Percentiles rank a stretch among this genome's conserved stretches.
phyloP scores from a whole-genome alignment of 192 early-diverging fungal genomes.

The Martensiomyces pterosporus region DNA sequence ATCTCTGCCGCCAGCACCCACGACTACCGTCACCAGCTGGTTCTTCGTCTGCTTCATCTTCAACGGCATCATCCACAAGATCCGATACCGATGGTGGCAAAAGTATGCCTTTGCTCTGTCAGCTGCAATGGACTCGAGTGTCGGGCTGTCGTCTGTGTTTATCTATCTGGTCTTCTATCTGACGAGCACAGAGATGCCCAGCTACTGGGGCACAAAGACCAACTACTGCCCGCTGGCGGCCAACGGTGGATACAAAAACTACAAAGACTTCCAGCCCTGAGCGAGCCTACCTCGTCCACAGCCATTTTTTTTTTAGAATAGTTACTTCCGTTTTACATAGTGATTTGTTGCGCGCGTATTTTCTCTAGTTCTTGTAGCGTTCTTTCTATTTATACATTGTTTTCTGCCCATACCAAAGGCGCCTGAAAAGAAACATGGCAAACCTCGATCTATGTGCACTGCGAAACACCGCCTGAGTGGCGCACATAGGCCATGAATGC shows the following conservation, averaged over 20 bases:
- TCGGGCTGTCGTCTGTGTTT: slow-evolving; percentile 46
- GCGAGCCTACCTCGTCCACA: too few relatives aligned
- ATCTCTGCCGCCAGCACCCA: slow-evolving; percentile 55
- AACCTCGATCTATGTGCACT: too few relatives aligned
- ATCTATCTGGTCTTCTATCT: slow-evolving; percentile 42
- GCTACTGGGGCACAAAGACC: slow-evolving; percentile 7
- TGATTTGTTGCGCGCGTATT: too few relatives aligned
- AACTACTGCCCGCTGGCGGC: slow-evolving; percentile 2
- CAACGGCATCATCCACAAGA: slow-evolving; percentile 52
- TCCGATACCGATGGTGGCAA: slow-evolving; percentile 54
- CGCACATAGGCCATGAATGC: too few relatives aligned
- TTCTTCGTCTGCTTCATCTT: slow-evolving; percentile 52
- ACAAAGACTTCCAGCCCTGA: slow-evolving; percentile 6
- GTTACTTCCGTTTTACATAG: too few relatives aligned
- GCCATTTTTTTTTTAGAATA: too few relatives aligned
- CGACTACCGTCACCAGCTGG: slow-evolving; percentile 45
- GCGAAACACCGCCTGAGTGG: too few relatives aligned
- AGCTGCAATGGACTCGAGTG: slow-evolving; percentile 57
- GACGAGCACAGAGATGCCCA: slow-evolving; percentile 4
- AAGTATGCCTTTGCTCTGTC: slow-evolving; percentile 71
- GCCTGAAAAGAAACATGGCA: too few relatives aligned
- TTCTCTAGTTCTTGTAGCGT: too few relatives aligned
- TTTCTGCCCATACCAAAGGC: too few relatives aligned
- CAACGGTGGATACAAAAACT: slow-evolving; percentile 6
- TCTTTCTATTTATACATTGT: too few relatives aligned